These are phyloP conservation scores for Rhinocladiella similis DNA, from an alignment of 2,329 filamentous ascomycete genomes.

Conservation along the genomic window DNA sequence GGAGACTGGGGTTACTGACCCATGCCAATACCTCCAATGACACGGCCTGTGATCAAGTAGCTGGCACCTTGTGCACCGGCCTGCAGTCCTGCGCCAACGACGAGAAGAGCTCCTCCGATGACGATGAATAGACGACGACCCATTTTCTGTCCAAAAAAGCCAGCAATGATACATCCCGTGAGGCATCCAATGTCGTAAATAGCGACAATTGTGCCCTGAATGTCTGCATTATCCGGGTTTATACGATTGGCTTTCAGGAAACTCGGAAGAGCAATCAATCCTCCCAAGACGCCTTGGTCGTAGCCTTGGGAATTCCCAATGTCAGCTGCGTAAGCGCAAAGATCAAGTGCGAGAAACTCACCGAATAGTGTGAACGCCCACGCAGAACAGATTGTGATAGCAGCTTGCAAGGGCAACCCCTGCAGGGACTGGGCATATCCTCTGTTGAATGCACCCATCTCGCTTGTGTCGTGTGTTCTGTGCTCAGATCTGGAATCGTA, in stretches of 20 bases:
- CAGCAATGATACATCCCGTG: slow-evolving; percentile 38
- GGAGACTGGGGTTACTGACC: slow-evolving; percentile 1
- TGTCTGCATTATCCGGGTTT: slow-evolving; percentile 39
- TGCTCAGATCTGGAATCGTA: too few relatives aligned
- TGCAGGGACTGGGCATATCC: slow-evolving; percentile 14
- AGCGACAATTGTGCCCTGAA: slow-evolving; percentile 50
- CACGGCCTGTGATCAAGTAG: slow-evolving; percentile 28
- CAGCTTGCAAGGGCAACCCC: slow-evolving; percentile 17
- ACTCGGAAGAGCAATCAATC: slow-evolving; percentile 54
- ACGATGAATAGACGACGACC: slow-evolving; percentile 53
- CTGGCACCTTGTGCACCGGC: slow-evolving; percentile 21
- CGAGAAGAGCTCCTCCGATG: slow-evolving; percentile 56
- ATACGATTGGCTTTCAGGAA: slow-evolving; percentile 35
- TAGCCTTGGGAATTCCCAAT: slow-evolving; percentile 8
- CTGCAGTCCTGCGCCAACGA: slow-evolving; percentile 42
- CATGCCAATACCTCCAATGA: slow-evolving; percentile 22
- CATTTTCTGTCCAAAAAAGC: slow-evolving; percentile 38
- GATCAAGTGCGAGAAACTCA: not conserved
- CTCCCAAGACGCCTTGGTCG: slow-evolving; percentile 36
- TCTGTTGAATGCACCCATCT: slow-evolving; percentile 20
- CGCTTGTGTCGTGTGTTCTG: not conserved
- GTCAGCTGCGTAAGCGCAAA: not conserved
- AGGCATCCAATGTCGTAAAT: slow-evolving; percentile 50
- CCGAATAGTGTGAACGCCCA: slow-evolving; percentile 23
- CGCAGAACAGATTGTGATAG: slow-evolving; percentile 20